phyloP scores from a whole-genome alignment of 768 basidiomycete species.

The Hortiboletus flavorubellus region DNA sequence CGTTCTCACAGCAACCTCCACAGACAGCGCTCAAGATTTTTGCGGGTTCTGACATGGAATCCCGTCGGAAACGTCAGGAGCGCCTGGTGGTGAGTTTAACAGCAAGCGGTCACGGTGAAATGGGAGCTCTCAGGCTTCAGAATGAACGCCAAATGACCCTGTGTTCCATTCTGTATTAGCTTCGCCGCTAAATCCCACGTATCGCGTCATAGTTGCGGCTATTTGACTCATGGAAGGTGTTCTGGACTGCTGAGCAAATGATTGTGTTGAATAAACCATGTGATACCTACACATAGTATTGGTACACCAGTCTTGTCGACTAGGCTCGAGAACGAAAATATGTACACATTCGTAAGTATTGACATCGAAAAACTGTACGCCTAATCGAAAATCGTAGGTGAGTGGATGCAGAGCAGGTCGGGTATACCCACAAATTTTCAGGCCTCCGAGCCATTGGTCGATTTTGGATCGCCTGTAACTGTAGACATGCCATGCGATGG shows the following conservation, averaged over 20 bases:
- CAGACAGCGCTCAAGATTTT: slow-evolving; percentile 8
- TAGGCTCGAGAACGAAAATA: neutral
- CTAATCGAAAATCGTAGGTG: neutral
- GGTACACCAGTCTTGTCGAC: neutral
- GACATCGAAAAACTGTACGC: neutral
- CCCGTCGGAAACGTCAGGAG: neutral
- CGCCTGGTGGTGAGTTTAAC: neutral
- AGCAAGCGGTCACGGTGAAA: neutral
- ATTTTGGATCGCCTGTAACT: slow-evolving; percentile 1
- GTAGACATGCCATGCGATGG: slow-evolving; percentile 20
- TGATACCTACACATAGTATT: neutral
- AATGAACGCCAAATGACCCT: neutral
- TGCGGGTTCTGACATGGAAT: slow-evolving; percentile 8
- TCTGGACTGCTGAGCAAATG: neutral
- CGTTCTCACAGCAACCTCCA: slow-evolving; percentile 12
- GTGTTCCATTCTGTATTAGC: neutral
- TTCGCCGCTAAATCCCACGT: neutral
- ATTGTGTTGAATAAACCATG: neutral
- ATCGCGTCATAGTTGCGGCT: neutral
- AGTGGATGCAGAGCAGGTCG: neutral
- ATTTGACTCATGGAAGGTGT: neutral
- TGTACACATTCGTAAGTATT: neutral
- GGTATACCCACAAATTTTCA: neutral
- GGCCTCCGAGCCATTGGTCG: neutral
- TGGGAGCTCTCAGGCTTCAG: neutral